Conservation (phyloP, 106 monocot genomes). For the Hemerocallis citrina region DNA sequence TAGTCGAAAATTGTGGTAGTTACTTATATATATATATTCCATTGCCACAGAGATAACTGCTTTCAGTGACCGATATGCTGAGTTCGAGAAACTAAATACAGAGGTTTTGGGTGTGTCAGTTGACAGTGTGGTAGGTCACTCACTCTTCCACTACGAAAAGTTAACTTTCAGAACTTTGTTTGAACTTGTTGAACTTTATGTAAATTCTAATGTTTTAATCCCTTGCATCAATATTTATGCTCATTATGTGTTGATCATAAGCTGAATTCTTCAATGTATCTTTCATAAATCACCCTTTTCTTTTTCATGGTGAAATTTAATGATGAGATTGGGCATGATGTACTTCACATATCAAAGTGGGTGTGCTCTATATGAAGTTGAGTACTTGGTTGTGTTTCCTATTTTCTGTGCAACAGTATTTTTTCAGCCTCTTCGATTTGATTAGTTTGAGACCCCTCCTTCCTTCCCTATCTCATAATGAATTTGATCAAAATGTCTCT, state of each 20-base stretch:
- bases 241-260: not conserved
- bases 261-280: not conserved
- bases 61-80: conserved; percentile 79
- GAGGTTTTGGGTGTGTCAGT: conserved; percentile 81
- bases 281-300: not conserved
- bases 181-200: not conserved
- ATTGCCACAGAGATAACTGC: conserved; percentile 72
- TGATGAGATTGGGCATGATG: not conserved
- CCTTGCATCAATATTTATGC: too few species aligned
- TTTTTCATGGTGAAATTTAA: not conserved
- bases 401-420: too few species aligned
- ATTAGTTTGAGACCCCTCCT: too few species aligned
- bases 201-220: not conserved
- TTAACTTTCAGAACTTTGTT: not conserved
- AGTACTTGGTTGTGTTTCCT: too few species aligned
- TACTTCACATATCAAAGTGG: too few species aligned
- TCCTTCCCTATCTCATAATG: too few species aligned
- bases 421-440: too few species aligned
- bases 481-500: too few species aligned
- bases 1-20: not conserved
- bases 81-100: conserved; percentile 80
- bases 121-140: conserved; percentile 85
- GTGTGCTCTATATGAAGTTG: not conserved
- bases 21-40: not conserved
- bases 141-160: not conserved